phyloP scores from a whole-genome alignment of 73 alveolate species.

The Breviolum minutum region DNA sequence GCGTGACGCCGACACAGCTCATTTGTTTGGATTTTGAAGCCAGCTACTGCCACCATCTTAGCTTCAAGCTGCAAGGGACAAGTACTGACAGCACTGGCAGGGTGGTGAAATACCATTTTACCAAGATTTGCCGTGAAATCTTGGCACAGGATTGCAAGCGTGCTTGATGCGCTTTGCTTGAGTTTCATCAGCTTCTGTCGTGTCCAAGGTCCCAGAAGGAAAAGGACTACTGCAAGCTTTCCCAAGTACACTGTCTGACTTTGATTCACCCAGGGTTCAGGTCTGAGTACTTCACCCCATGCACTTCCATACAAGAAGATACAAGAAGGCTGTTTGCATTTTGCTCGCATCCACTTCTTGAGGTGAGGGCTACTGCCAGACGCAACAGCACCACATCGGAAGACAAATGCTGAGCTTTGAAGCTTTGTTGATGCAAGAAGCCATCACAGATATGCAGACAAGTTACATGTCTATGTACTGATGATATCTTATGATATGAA shows the following conservation, averaged over 20 bases:
- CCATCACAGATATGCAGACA: not conserved
- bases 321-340: too few species aligned
- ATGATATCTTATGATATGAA: too few species aligned
- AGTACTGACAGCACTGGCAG: too few species aligned
- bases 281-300: not conserved
- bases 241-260: constrained; percentile 70
- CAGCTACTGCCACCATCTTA: not conserved
- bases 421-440: not conserved
- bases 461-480: not conserved
- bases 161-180: not conserved
- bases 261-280: not conserved
- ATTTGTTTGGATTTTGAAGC: constrained; percentile 64
- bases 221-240: not conserved
- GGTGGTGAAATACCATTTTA: too few species aligned
- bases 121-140: too few species aligned
- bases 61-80: not conserved
- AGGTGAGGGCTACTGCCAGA: not conserved
- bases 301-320: too few species aligned
- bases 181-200: not conserved
- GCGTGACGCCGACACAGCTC: constrained; percentile 53
- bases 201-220: constrained; percentile 53
- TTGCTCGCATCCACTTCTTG: not conserved
- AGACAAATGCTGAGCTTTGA: not conserved
- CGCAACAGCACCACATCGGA: not conserved
- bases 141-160: too few species aligned